phyloP scores from a whole-genome alignment of 1,139 yeast genomes.

The Geotrichum cucujoidarum region DNA sequence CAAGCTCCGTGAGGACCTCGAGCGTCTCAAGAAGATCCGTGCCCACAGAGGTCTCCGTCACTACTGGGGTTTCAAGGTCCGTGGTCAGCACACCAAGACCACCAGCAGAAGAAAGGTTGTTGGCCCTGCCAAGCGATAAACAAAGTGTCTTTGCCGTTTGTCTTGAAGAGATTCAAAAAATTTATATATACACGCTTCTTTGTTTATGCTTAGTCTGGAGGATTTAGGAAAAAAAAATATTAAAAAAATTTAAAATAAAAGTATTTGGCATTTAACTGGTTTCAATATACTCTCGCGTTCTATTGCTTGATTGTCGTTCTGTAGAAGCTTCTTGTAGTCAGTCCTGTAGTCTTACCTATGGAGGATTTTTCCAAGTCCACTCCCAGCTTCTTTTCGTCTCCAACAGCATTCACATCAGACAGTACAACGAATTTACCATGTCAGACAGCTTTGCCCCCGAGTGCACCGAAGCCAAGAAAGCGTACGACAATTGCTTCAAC shows the following conservation, averaged over 20 bases:
- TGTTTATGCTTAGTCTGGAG: slow-evolving; percentile 12
- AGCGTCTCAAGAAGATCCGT: slow-evolving; percentile 99
- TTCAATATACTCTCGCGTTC: too few species aligned
- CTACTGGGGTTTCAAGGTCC: slow-evolving; percentile 91
- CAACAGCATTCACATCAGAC: background rate
- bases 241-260: too few species aligned
- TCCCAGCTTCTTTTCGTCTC: too few species aligned
- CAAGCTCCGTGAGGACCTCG: slow-evolving; percentile 99
- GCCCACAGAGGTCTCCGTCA: slow-evolving; percentile 99
- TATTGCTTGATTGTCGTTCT: background rate
- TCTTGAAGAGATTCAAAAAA: slow-evolving; percentile 1
- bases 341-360: background rate
- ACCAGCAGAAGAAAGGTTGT: slow-evolving; percentile 83
- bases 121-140: slow-evolving; percentile 40
- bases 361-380: too few species aligned
- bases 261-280: too few species aligned
- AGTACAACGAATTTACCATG: slow-evolving; percentile 41
- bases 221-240: background rate
- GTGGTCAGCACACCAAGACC: slow-evolving; percentile 99
- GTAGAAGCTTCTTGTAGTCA: background rate
- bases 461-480: slow-evolving; percentile 79
- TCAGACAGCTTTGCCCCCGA: slow-evolving; percentile 96
- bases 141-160: background rate
- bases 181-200: slow-evolving; percentile 5
- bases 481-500: slow-evolving; percentile 89